Evolutionary conservation across 306 rosid species (phyloP).

Genomic region (Casuarina glauca): DNA sequence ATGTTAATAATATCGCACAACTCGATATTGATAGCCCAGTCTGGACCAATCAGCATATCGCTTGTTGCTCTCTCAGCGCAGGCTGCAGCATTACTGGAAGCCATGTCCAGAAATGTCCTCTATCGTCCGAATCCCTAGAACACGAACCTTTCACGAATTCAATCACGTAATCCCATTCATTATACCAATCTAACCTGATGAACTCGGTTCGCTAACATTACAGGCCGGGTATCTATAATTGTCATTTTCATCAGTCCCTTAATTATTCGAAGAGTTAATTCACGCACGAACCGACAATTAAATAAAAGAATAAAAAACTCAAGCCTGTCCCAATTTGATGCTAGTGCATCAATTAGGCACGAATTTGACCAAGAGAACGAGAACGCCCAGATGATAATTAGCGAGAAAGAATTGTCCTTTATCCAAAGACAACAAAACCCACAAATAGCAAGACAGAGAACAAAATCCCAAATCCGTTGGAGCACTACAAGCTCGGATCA

Average conservation of each 20-base stretch:
- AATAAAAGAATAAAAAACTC: not conserved
- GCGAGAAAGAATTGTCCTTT: not conserved
- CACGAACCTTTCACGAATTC: conserved; percentile 21
- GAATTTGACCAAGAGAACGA: not conserved
- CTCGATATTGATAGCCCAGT: conserved; percentile 95
- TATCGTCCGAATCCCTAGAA: conserved; percentile 30
- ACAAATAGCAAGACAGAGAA: not conserved
- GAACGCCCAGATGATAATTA: not conserved
- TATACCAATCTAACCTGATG: not conserved
- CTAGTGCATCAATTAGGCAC: not conserved
- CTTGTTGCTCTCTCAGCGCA: conserved; percentile 95
- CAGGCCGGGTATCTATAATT: not conserved
- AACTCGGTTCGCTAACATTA: not conserved
- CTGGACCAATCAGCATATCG: conserved; percentile 93
- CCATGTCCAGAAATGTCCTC: conserved; percentile 49
- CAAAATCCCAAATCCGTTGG: not conserved
- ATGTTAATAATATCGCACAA: conserved; percentile 82
- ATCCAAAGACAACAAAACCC: not conserved
- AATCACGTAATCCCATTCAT: conserved; percentile 12
- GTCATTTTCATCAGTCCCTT: not conserved
- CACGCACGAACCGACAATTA: not conserved
- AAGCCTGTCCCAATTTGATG: not conserved
- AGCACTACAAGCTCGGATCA: conserved; percentile 26
- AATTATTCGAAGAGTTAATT: not conserved
- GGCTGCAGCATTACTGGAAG: conserved; percentile 63